Evolutionary conservation across 2,329 filamentous ascomycete genomes (phyloP), one percentile per base, ranked within the genome.

Genomic region (Alternaria ethzedia): DNA sequence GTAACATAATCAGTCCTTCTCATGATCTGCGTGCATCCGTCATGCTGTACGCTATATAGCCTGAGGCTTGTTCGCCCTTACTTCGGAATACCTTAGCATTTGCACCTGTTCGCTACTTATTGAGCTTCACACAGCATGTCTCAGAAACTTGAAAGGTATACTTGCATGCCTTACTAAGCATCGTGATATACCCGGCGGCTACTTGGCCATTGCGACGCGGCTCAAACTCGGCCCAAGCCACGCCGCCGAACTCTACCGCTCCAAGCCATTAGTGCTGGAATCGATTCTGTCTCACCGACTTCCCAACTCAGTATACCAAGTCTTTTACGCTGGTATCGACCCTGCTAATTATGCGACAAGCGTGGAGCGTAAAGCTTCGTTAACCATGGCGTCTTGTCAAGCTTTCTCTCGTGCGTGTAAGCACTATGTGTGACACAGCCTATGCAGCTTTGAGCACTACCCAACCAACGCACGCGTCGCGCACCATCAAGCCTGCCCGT

Each of bases 241-340:
- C 52, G 32, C 49, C 50, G 68, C 66, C 63, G 63, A 61, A 46
- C 26, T 54, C 65, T 51, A 56, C 68, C 64, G 64, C 66, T 55
- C 72, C 71, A 75, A 75, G 71, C 70, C 70, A 65, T 59, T 74
- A 75, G 73, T 69, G 72, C 73, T 61, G 64, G 32, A 43, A 70
- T 75, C 70, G 51, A 75, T 66, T 54, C 45, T 65, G 30, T 25
- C 11, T 15, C 8, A 20, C 25, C 61, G 54, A 44, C 51, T 71
- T 56, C 71, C 66, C 52, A 23, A 68, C 67, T 45, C 44, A 71
- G 72, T 65, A 71, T 67, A 66, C 64, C 50, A 69, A 67, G 62
- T 49, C 46, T 36, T 43, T 45, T 28, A 28, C 26, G 26, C 28
- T 46, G 46, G 30, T 57, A 25, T 30, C 41, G 45, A 23, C 49